Conservation (phyloP, 2,329 filamentous ascomycete species). For the Orbilia blumenaviensis region DNA sequence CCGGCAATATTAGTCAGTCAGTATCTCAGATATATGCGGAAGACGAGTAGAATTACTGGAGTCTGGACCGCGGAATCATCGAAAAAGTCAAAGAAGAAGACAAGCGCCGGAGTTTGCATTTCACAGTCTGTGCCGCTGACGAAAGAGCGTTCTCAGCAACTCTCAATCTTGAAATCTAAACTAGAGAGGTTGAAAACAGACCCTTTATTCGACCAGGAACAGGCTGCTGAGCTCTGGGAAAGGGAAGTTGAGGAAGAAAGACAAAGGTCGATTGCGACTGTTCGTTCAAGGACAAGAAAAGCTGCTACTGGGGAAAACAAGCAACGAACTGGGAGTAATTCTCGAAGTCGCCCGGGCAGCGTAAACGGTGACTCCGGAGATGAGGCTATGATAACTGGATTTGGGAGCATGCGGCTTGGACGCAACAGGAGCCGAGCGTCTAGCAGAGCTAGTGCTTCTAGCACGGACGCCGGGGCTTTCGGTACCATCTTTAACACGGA, state of each 20-base stretch:
- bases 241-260: conserved; percentile 58
- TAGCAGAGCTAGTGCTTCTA: conserved; percentile 50
- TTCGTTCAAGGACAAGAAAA: conserved; percentile 20
- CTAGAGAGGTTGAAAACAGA: conserved; percentile 59
- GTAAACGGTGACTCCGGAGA: conserved; percentile 39
- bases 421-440: conserved; percentile 39
- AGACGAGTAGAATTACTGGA: conserved; percentile 67
- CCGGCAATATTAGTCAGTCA: conserved; percentile 66
- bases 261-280: background rate
- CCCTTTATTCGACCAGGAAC: conserved; percentile 64
- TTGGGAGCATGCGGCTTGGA: conserved; percentile 29
- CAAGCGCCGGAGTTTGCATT: conserved; percentile 32
- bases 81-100: conserved; percentile 61
- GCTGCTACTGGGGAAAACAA: background rate
- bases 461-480: conserved; percentile 45
- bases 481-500: conserved; percentile 36
- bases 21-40: conserved; percentile 78
- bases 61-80: conserved; percentile 51
- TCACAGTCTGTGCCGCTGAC: conserved; percentile 30
- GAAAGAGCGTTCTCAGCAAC: conserved; percentile 49
- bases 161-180: conserved; percentile 53
- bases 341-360: conserved; percentile 32
- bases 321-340: conserved; percentile 13
- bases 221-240: conserved; percentile 64
- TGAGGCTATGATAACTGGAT: conserved; percentile 10